Conservation (phyloP, 139 green algal species). For the Picochlorum sp. region DNA sequence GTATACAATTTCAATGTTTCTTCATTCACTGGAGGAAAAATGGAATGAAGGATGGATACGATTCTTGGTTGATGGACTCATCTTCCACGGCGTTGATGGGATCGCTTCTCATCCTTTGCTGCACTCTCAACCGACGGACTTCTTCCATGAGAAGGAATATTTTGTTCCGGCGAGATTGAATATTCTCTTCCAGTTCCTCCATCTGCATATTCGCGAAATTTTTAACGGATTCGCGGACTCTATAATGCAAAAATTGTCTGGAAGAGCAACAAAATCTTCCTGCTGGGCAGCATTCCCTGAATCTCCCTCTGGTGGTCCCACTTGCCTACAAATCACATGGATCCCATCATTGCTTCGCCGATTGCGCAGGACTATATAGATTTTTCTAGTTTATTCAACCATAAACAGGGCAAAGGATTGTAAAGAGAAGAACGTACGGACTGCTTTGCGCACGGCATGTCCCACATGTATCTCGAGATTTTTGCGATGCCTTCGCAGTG, state of each 20-base stretch:
- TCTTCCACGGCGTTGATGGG: constrained; percentile 19
- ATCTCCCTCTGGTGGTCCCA: too few relatives aligned
- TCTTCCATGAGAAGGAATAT: constrained; percentile 99
- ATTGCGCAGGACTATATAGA: too few relatives aligned
- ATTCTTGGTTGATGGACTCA: constrained; percentile 23
- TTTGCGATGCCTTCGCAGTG: too few relatives aligned
- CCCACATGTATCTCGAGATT: too few relatives aligned
- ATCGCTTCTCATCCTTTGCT: constrained; percentile 73
- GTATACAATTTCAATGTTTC: constrained; percentile 82
- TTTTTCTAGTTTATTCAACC: too few relatives aligned
- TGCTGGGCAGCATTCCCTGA: neutral
- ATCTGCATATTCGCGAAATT: constrained; percentile 77
- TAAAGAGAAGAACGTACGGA: too few relatives aligned
- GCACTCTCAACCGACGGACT: constrained; percentile 86
- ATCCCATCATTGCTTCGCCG: too few relatives aligned
- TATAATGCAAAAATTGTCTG: constrained; percentile 90
- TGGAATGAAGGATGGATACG: constrained; percentile 66
- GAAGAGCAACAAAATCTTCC: constrained; percentile 29
- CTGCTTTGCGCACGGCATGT: too few relatives aligned
- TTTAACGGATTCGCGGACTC: constrained; percentile 81
- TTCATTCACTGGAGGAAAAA: constrained; percentile 78
- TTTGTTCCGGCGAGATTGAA: constrained; percentile 64
- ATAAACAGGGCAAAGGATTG: too few relatives aligned
- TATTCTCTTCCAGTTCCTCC: constrained; percentile 67
- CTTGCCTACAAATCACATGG: too few relatives aligned